A percentile compares a stretch with the other conserved stretches of the same genome.
These are phyloP conservation scores for Ceratocystis destructans DNA, from an alignment of 2,329 filamentous ascomycete species.

Conservation along the genomic window DNA sequence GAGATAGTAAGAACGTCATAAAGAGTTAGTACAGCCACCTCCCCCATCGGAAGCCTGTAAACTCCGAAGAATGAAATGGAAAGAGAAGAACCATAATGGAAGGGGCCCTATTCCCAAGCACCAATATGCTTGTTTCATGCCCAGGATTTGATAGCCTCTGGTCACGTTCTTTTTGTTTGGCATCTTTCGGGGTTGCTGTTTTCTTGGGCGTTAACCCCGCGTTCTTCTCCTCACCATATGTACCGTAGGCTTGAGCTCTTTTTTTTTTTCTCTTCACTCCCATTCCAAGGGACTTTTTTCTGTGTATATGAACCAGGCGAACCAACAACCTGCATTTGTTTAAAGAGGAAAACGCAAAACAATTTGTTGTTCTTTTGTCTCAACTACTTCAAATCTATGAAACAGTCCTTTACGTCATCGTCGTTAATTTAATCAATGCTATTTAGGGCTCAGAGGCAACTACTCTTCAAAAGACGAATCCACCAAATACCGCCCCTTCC, in stretches of 20 bases:
- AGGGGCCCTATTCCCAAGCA: not conserved
- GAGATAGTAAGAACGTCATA: not conserved
- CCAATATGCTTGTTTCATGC: too few species aligned
- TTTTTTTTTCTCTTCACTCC: not conserved
- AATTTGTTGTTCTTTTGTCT: not conserved
- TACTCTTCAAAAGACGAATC: not conserved
- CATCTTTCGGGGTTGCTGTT: not conserved
- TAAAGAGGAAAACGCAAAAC: too few species aligned
- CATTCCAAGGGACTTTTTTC: too few species aligned
- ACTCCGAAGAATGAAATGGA: not conserved
- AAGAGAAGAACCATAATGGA: not conserved
- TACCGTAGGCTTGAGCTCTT: not conserved
- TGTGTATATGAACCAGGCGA: too few species aligned
- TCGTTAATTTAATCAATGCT: not conserved
- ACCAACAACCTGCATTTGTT: too few species aligned
- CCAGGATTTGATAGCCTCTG: not conserved
- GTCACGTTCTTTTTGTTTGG: not conserved
- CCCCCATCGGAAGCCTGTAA: not conserved
- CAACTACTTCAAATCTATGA: not conserved
- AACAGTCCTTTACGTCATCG: not conserved
- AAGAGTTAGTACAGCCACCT: not conserved
- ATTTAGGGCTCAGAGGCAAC: not conserved
- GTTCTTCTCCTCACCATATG: not conserved
- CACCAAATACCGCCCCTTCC: not conserved
- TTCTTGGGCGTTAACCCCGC: not conserved